Percentiles rank a stretch among this genome's conserved stretches.
Conservation (phyloP, 2,329 filamentous ascomycete species). For the Knufia fluminis region DNA sequence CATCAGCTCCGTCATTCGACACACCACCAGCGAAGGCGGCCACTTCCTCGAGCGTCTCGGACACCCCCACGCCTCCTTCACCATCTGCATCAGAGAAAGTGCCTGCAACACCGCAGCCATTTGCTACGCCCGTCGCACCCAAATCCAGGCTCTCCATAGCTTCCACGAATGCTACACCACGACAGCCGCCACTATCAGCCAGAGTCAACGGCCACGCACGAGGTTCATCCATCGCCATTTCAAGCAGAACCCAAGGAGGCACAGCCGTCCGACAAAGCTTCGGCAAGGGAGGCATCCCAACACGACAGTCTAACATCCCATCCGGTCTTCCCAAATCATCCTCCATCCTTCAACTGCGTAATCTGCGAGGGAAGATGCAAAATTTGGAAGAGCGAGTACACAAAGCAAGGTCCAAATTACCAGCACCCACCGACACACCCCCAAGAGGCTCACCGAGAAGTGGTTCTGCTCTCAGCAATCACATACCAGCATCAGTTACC, state of each 20-base stretch:
- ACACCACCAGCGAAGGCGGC: constrained; percentile 71
- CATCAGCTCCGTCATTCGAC: constrained; percentile 80
- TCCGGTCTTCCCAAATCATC: constrained; percentile 48
- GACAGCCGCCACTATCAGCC: constrained; percentile 40
- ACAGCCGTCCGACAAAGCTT: constrained; percentile 31
- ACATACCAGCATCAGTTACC: constrained; percentile 48
- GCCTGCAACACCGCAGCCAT: constrained; percentile 44
- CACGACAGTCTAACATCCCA: constrained; percentile 15
- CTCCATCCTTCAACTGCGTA: constrained; percentile 86
- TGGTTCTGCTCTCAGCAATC: constrained; percentile 39
- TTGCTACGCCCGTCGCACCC: constrained; percentile 42
- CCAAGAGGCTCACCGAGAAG: constrained; percentile 69
- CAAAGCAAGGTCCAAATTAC: constrained; percentile 80
- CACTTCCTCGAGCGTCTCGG: constrained; percentile 50
- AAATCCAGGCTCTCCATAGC: constrained; percentile 34
- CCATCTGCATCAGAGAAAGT: constrained; percentile 88
- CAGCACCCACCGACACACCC: constrained; percentile 67
- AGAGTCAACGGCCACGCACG: constrained; percentile 41
- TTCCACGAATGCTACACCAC: constrained; percentile 40
- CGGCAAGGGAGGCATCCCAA: constrained; percentile 17
- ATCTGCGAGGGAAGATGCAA: constrained; percentile 93
- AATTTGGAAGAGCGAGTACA: constrained; percentile 90
- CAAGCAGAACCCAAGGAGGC: constrained; percentile 39
- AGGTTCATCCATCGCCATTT: constrained; percentile 49
- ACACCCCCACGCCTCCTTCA: constrained; percentile 75